Conservation (phyloP, 108 stramenopile genomes). For the Cylindrotheca closterium region DNA sequence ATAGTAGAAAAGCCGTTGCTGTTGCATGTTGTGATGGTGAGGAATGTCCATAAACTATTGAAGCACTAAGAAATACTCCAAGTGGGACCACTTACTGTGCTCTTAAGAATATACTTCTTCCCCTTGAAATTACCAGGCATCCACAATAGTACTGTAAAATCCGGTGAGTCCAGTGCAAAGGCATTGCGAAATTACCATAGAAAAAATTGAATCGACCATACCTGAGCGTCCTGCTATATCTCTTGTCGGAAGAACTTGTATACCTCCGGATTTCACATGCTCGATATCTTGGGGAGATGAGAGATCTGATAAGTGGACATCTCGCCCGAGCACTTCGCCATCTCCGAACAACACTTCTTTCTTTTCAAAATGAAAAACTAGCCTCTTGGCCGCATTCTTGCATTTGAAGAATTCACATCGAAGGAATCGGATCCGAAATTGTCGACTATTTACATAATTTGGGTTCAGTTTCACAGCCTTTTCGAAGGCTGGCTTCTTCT, state of each 20-base stretch:
- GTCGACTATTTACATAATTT: conserved; percentile 21
- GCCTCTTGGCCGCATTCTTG: conserved; percentile 17
- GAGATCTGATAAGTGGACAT: conserved; percentile 14
- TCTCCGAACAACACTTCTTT: conserved; percentile 35
- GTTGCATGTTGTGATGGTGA: background rate
- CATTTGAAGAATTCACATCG: conserved; percentile 38
- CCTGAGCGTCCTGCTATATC: conserved; percentile 28
- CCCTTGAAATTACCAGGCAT: background rate
- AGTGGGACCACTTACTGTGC: background rate
- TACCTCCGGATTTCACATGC: conserved; percentile 2
- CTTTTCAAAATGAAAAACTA: conserved; percentile 26
- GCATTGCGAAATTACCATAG: background rate
- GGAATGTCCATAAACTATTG: background rate
- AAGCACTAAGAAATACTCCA: background rate
- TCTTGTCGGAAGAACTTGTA: conserved; percentile 16
- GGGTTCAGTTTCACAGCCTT: conserved; percentile 16
- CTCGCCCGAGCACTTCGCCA: conserved; percentile 22
- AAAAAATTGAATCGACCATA: background rate
- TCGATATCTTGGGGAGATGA: conserved; percentile 1
- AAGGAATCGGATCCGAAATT: conserved; percentile 41
- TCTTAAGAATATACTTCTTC: background rate
- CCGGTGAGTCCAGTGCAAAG: too few species aligned
- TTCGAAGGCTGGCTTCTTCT: conserved; percentile 22
- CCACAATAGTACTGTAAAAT: background rate
- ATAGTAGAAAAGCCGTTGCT: conserved; percentile 7